These are phyloP conservation scores for Apiosordaria backusii DNA, from an alignment of 495 filamentous ascomycete species.

Conservation along the genomic window DNA sequence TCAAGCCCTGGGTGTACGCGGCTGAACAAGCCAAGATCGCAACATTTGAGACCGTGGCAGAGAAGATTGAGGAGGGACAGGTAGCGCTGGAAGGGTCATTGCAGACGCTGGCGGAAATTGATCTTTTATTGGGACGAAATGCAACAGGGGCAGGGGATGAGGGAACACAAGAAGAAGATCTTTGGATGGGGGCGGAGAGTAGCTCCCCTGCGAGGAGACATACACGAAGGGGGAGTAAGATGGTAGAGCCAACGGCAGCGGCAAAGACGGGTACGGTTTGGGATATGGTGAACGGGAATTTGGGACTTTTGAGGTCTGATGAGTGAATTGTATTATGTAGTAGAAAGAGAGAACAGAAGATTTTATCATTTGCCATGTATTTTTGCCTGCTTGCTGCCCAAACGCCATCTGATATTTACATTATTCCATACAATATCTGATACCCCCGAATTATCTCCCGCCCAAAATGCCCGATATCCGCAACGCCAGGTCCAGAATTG, in stretches of 20 bases:
- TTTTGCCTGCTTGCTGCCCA: neutral
- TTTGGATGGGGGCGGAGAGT: conserved; percentile 35
- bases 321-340: conserved; percentile 3
- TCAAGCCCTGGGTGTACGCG: conserved; percentile 50
- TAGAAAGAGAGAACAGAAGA: neutral
- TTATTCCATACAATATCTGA: conserved; percentile 12
- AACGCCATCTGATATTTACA: neutral
- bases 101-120: conserved; percentile 37
- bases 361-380: neutral
- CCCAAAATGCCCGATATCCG: conserved; percentile 74
- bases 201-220: conserved; percentile 30
- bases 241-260: conserved; percentile 19
- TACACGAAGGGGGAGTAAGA: conserved; percentile 22
- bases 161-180: conserved; percentile 32
- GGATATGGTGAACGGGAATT: conserved; percentile 43
- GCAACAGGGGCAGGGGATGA: conserved; percentile 12
- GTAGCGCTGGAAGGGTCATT: conserved; percentile 43
- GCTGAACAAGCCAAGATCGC: conserved; percentile 48
- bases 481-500: conserved; percentile 78
- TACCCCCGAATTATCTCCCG: conserved; percentile 30
- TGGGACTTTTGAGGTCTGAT: conserved; percentile 38
- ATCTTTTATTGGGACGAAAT: conserved; percentile 33
- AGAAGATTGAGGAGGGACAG: conserved; percentile 48
- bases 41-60: conserved; percentile 45
- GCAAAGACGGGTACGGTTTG: conserved; percentile 32